Conservation (phyloP, 805 yeast species). For the Candida piceae region DNA sequence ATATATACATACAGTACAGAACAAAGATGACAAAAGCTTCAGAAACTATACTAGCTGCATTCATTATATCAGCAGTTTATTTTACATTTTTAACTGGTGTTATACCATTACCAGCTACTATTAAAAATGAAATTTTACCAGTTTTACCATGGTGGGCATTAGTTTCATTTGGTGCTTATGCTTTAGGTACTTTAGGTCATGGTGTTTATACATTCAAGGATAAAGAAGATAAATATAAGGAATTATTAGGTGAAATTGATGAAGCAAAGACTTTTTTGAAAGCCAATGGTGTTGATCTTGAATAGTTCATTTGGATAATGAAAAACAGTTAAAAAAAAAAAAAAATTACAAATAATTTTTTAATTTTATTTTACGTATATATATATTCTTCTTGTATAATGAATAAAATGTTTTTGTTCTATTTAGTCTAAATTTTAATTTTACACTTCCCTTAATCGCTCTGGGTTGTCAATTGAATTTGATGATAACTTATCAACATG, state of each 20-base stretch:
- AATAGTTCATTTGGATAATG: slow-evolving; percentile 14
- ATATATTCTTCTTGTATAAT: too few relatives aligned
- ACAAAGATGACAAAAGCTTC: slow-evolving; percentile 66
- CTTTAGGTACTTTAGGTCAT: slow-evolving; percentile 63
- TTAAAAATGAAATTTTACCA: slow-evolving; percentile 54
- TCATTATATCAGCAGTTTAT: slow-evolving; percentile 48
- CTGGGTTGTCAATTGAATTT: not conserved
- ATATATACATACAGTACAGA: not conserved
- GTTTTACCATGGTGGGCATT: slow-evolving; percentile 67
- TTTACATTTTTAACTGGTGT: slow-evolving; percentile 45
- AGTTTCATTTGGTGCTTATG: slow-evolving; percentile 64
- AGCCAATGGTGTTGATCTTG: slow-evolving; percentile 50
- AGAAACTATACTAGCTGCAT: slow-evolving; percentile 46
- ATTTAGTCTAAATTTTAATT: not conserved
- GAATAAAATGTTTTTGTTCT: too few relatives aligned
- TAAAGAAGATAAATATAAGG: slow-evolving; percentile 61
- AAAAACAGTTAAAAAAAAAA: too few relatives aligned
- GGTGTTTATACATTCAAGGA: slow-evolving; percentile 67
- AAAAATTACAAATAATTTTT: too few relatives aligned
- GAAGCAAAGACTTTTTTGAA: slow-evolving; percentile 59
- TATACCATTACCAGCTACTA: slow-evolving; percentile 46
- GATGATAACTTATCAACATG: not conserved
- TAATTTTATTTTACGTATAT: too few relatives aligned
- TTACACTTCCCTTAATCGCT: not conserved
- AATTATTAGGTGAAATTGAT: slow-evolving; percentile 51